These are phyloP conservation scores for Aspergillus phoenicis DNA, from an alignment of 2,329 filamentous ascomycete species.

Conservation along the genomic window DNA sequence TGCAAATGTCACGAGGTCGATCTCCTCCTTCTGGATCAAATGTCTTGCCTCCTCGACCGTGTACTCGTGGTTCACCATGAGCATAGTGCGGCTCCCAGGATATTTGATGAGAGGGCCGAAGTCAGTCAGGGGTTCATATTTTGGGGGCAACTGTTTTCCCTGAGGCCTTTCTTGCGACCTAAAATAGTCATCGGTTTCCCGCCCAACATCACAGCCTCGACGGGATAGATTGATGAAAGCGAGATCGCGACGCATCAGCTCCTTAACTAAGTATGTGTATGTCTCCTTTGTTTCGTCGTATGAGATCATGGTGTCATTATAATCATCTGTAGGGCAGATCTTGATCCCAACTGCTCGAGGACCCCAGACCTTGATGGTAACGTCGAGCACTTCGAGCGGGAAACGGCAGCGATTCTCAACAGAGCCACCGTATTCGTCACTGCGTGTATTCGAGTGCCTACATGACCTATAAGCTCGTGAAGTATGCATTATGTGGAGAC, in stretches of 20 bases:
- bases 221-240: slow-evolving; percentile 19
- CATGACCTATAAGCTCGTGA: background rate
- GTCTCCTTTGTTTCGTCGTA: slow-evolving; percentile 22
- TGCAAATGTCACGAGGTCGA: too few species aligned
- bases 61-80: slow-evolving; percentile 32
- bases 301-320: slow-evolving; percentile 22
- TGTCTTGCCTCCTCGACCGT: slow-evolving; percentile 23
- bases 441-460: slow-evolving; percentile 26
- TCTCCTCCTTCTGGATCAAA: too few species aligned
- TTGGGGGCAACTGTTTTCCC: slow-evolving; percentile 16
- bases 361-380: slow-evolving; percentile 28
- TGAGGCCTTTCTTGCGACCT: background rate
- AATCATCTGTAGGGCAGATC: slow-evolving; percentile 32
- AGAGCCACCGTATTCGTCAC: slow-evolving; percentile 36
- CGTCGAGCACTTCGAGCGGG: slow-evolving; percentile 34
- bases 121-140: slow-evolving; percentile 24
- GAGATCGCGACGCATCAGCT: slow-evolving; percentile 12
- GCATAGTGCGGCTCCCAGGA: slow-evolving; percentile 25
- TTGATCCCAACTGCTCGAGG: slow-evolving; percentile 27
- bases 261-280: background rate
- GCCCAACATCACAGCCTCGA: slow-evolving; percentile 14
- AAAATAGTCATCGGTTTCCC: slow-evolving; percentile 6
- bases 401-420: slow-evolving; percentile 36
- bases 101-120: slow-evolving; percentile 32
- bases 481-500: background rate